A percentile compares a stretch with the other conserved stretches of the same genome.
phyloP scores from a whole-genome alignment of 176 grass and related monocot genomes.

The Musa schizocarpa region DNA sequence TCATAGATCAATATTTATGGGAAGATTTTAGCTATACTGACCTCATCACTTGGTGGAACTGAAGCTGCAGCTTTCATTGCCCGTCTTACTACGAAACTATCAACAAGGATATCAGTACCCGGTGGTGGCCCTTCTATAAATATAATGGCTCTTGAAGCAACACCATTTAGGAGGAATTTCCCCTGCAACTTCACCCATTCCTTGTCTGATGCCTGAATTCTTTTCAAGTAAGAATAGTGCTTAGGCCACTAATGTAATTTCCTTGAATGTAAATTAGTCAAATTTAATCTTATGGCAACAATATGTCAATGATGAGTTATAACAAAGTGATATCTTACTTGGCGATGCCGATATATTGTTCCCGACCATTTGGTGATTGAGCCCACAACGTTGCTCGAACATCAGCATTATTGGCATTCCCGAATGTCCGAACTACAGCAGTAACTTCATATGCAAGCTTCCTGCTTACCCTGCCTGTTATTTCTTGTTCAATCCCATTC shows the following conservation, averaged over 20 bases:
- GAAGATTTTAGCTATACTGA: slow-evolving; percentile 22
- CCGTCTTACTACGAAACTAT: slow-evolving; percentile 55
- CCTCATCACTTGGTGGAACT: slow-evolving; percentile 52
- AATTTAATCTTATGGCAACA: slow-evolving; percentile 3
- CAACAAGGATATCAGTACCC: slow-evolving; percentile 81
- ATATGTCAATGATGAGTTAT: neutral
- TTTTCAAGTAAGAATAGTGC: slow-evolving; percentile 19
- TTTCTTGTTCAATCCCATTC: slow-evolving; percentile 91
- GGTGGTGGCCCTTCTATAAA: slow-evolving; percentile 86
- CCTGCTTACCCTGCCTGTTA: slow-evolving; percentile 55
- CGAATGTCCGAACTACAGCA: slow-evolving; percentile 61
- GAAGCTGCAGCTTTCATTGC: slow-evolving; percentile 48
- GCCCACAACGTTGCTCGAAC: slow-evolving; percentile 70
- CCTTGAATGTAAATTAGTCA: slow-evolving; percentile 4
- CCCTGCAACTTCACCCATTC: slow-evolving; percentile 82
- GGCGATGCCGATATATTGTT: slow-evolving; percentile 64
- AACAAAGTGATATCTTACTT: slow-evolving; percentile 53
- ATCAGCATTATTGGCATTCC: slow-evolving; percentile 53
- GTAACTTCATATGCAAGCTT: slow-evolving; percentile 68
- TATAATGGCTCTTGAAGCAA: slow-evolving; percentile 61
- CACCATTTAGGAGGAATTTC: slow-evolving; percentile 69
- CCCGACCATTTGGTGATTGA: slow-evolving; percentile 68
- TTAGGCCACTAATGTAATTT: neutral
- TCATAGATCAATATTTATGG: slow-evolving; percentile 6
- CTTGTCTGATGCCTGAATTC: slow-evolving; percentile 67